These are phyloP conservation scores for Metahyphopichia silvanorum DNA, from an alignment of 805 yeast genomes.

Conservation along the genomic window DNA sequence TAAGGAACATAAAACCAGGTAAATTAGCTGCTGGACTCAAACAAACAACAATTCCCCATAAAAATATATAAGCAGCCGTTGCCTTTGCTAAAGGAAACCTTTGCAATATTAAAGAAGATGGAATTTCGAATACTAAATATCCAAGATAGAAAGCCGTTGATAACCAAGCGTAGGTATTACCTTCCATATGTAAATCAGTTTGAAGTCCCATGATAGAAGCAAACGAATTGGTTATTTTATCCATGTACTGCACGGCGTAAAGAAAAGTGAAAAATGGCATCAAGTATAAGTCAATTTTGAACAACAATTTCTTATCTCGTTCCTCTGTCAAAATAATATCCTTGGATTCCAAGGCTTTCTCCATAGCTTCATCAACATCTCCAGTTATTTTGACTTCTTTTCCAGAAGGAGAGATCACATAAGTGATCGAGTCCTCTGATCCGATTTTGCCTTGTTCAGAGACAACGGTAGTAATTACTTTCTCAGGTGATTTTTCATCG, in stretches of 20 bases:
- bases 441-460: too few relatives aligned
- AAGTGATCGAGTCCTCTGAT: too few relatives aligned
- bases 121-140: background rate
- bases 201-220: constrained; percentile 68
- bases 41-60: constrained; percentile 13
- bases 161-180: constrained; percentile 9
- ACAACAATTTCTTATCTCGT: constrained; percentile 6
- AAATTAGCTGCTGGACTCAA: constrained; percentile 8
- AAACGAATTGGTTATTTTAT: constrained; percentile 53
- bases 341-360: constrained; percentile 36
- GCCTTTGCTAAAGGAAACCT: constrained; percentile 17
- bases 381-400: constrained; percentile 22
- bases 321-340: too few relatives aligned
- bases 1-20: background rate
- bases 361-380: constrained; percentile 40
- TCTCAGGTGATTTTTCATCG: too few relatives aligned
- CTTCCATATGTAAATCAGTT: constrained; percentile 31
- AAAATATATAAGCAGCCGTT: constrained; percentile 10
- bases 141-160: background rate
- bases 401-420: constrained; percentile 21
- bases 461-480: too few relatives aligned
- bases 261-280: constrained; percentile 50
- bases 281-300: constrained; percentile 48
- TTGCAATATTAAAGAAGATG: constrained; percentile 7
- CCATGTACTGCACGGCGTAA: constrained; percentile 56